Evolutionary conservation across 352 stramenopile genomes (phyloP).

Genomic region (Globisporangium abappressorium): DNA sequence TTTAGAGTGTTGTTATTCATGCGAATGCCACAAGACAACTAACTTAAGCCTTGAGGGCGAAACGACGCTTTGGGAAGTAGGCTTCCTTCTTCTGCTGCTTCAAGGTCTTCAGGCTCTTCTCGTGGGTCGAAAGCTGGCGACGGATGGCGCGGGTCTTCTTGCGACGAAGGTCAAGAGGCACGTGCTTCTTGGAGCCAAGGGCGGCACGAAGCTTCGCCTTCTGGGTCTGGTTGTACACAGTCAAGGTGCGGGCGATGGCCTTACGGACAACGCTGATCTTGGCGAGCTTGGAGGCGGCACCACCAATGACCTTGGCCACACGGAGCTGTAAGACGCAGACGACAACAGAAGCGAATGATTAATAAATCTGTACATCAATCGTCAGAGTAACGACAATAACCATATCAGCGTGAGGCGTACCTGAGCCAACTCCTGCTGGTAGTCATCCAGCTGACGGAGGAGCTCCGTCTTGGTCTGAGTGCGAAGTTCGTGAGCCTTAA

Average conservation of each 20-base stretch:
- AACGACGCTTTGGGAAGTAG: slow-evolving; percentile 96
- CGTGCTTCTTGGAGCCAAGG: slow-evolving; percentile 95
- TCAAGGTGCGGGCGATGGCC: slow-evolving; percentile 98
- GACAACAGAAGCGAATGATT: background rate
- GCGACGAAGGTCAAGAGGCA: slow-evolving; percentile 96
- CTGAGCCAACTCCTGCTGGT: slow-evolving; percentile 96
- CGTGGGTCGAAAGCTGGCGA: slow-evolving; percentile 93
- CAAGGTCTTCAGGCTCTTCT: slow-evolving; percentile 92
- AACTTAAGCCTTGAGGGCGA: slow-evolving; percentile 97
- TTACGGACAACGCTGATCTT: slow-evolving; percentile 99
- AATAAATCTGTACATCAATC: background rate
- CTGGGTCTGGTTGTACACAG: slow-evolving; percentile 99
- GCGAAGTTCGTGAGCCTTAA: slow-evolving; percentile 98
- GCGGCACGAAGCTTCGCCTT: slow-evolving; percentile 96
- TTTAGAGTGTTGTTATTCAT: slow-evolving; percentile 57
- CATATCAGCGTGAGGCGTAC: slow-evolving; percentile 18
- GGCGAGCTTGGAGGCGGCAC: slow-evolving; percentile 98
- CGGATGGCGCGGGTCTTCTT: slow-evolving; percentile 99
- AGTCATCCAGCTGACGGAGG: slow-evolving; percentile 96
- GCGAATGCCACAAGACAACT: slow-evolving; percentile 25
- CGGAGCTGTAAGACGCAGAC: slow-evolving; percentile 74
- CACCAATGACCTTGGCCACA: slow-evolving; percentile 99
- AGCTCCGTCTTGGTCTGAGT: slow-evolving; percentile 98
- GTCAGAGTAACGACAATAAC: too few species aligned
- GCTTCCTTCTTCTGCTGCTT: slow-evolving; percentile 95